Evolutionary conservation across 2,329 filamentous ascomycete species (phyloP), one percentile per base, ranked within the genome.

Genomic region (Mollisiaceae sp.): DNA sequence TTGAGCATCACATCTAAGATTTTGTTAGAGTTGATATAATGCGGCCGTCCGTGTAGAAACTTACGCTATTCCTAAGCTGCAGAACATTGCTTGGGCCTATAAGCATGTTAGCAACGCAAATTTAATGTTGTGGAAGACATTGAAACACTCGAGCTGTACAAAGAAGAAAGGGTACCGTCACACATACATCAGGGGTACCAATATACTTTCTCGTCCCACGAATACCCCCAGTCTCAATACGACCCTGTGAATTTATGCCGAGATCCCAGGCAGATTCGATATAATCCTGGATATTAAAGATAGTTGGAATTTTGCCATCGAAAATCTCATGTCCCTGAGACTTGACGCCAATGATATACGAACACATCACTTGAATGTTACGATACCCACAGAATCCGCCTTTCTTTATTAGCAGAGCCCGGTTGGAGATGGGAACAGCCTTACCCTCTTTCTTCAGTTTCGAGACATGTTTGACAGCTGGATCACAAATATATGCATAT

Each of bases 351-450:
- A 89, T 86, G 22, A 97, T 86, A 75, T 92, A 94, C 0, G 93
- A 94, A 15, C 90, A 81, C 71, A 97, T 78, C 89, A 96, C 96
- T 76, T 98, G 95, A 38, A 97, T 96, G 74, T 97, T 98, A 47
- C 94, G 86, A 76, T 97, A 98, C 3, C 94, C 94, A 75, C 94
- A 98, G 76, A 98, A 98, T 6, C 93, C 91, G 24, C 93, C 93
- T 86, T 24, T 18, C 14, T 11, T 39, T 32, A 47, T 68, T 47
- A 67, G 60, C 22, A 56, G 35, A 57, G 43, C 50, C 43, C 5
- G 9, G 20, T 24, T n/a, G 39, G 22, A 50, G 38, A 43, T 32
- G 20, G 24, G 14, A 58, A n/a, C 20, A n/a, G 15, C 55, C 71
- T 38, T 76, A 85, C 87, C 88, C 79, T 97, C 94, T 66, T 82